Conservation (phyloP, 2,329 filamentous ascomycete genomes). For the Didymella glomerata region DNA sequence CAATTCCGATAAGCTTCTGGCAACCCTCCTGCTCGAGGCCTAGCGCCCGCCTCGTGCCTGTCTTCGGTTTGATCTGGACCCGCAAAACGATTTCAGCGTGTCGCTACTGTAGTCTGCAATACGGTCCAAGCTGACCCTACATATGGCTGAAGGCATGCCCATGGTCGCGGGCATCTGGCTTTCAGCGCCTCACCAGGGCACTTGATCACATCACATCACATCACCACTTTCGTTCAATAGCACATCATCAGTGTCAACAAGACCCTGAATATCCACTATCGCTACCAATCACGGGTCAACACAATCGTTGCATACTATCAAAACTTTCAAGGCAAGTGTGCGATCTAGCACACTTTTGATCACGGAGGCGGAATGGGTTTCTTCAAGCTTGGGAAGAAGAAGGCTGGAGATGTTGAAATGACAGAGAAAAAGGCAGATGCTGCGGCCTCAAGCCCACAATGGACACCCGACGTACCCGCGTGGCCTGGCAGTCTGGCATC, state of each 20-base stretch:
- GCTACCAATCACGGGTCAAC: constrained; percentile 2
- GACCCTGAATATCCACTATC: constrained; percentile 3
- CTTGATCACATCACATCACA: constrained; percentile 8
- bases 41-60: constrained; percentile 16
- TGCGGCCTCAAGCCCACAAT: background rate
- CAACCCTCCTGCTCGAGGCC: constrained; percentile 2
- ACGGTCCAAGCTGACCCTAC: constrained; percentile 1
- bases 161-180: background rate
- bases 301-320: background rate
- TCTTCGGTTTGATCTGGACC: constrained; percentile 18
- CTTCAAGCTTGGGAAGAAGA: constrained; percentile 24
- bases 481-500: constrained; percentile 19
- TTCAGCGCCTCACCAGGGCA: constrained; percentile 9
- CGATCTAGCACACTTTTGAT: constrained; percentile 13
- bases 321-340: background rate
- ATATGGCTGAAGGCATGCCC: constrained; percentile 16
- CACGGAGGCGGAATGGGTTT: constrained; percentile 14
- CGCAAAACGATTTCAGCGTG: constrained; percentile 11
- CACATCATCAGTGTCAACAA: background rate
- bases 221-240: too few species aligned
- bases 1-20: constrained; percentile 20
- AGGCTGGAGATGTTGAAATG: constrained; percentile 19
- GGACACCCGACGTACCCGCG: constrained; percentile 8
- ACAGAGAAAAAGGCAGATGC: constrained; percentile 15
- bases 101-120: constrained; percentile 15